Base-by-base conservation (phyloP, 768 basidiomycete genomes). In the Kockovaella imperatae region DNA sequence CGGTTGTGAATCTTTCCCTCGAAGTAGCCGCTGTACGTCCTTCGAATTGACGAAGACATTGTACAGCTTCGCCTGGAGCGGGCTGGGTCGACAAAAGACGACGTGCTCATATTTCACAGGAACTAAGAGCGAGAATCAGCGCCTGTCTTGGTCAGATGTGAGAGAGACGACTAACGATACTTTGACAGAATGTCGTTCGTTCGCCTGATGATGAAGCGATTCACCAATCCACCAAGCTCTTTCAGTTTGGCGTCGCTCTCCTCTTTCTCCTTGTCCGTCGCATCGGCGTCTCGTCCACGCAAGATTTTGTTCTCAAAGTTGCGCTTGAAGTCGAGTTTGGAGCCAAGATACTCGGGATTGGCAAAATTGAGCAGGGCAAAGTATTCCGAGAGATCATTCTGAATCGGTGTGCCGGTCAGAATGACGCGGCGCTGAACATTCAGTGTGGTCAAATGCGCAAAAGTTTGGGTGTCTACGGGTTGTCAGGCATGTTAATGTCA, bases 81-180 rank as follows among this genome's bases (percentile, higher is more conserved):
- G 76, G 2, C 87, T 88, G 3, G 86, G 78, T 34, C 80, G 77
- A 68, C 90, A 96, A 72, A 95, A 96, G 0, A 96, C 90, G 52
- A 96, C 86, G 51, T 96, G 89, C 69, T 97, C 95, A 73, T 97
- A 97, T 71, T 99, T 99, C 73, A 99, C 88, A 7, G 95, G 95
- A 24, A 99, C 93, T 97, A 20, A 25, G 6, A 28, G 25, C 10
- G 61, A 7, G 10, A 1, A 32, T 42, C 23, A 46, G 39, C 36
- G 25, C 20, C 8, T n/a, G 4, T 20, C 35, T 35, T 1, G 10
- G 15, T 29, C 10, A 21, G 17, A 20, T 25, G 6, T 36, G 2
- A 26, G 32, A 18, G 17, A 21, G 6, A 34, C 10, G 14, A 80
- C 87, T 56, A 53, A 91, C 90, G 72, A 62, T 96, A 96, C 75